Base-by-base conservation (phyloP, 345 rosid genomes). In the Brassica cretica region DNA sequence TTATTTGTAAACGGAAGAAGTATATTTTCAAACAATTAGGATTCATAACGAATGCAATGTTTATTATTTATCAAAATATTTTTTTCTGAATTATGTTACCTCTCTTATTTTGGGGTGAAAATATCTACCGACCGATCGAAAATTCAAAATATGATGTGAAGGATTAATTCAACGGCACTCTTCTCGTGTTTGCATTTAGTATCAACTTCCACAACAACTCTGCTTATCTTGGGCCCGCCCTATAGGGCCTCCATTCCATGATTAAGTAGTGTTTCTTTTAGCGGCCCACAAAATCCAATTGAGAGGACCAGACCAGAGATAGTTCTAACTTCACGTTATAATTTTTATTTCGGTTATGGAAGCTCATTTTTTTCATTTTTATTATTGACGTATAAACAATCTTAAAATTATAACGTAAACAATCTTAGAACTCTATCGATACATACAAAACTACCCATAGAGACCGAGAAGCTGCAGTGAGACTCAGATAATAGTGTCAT, bases 311-410 rank as follows among this genome's bases (percentile, higher is more conserved):
- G 24, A 51, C 19, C 2, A n/a, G 56, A n/a, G 37, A 65, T 53
- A 60, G 64, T 25, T 14, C 24, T 61, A 14, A 16, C 65, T 68
- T 27, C 37, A 60, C 73, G 68, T 60, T 64, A 32, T 30, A 19
- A 32, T 64, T 35, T 73, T 64, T 9, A 12, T 49, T 51, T 66
- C 56, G 58, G 72, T 75, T 66, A 44, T 11, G 65, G 15, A 65
- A 74, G 59, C 41, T 74, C 66, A 25, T 3, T 66, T 66, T 66
- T 21, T 75, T 56, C 59, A 24, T 37, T 66, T 74, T 65, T 35
- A 5, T 32, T 6, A 8, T 51, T 72, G 33, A 14, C 33, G 70
- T 66, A 66, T 12, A 67, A 67, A 41, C 58, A 67, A 67, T 39
- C 70, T 9, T 21, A 16, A 35, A 35, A 35, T 9, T 35, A 9